phyloP scores from a whole-genome alignment of 805 yeast genomes.

The Hyphopichia homilentoma region DNA sequence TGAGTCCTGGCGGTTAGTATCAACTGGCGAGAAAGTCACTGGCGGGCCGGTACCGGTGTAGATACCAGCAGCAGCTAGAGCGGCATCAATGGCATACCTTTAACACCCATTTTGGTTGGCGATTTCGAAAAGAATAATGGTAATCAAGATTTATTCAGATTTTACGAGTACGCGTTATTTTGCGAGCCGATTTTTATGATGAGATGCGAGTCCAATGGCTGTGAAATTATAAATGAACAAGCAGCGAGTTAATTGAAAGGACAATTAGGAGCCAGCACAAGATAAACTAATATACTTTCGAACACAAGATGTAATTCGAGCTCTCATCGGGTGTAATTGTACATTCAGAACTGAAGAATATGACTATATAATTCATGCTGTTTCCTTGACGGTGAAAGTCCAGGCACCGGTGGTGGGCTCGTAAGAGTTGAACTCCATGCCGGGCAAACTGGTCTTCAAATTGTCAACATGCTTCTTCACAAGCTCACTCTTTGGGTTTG shows the following conservation, averaged over 20 bases:
- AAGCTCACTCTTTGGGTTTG: constrained; percentile 71
- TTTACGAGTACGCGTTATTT: background rate
- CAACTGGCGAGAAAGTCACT: too few species aligned
- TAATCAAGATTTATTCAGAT: background rate
- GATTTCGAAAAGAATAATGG: background rate
- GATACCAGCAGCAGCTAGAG: background rate
- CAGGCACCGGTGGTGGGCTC: constrained; percentile 74
- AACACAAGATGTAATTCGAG: too few species aligned
- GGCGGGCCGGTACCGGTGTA: background rate
- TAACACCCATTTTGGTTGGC: constrained; percentile 21
- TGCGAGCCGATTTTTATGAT: too few species aligned
- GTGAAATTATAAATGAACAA: too few species aligned
- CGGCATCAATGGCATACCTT: constrained; percentile 25
- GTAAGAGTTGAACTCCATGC: constrained; percentile 66
- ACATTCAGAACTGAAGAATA: too few species aligned
- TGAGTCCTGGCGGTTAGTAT: constrained; percentile 55
- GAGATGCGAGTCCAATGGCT: too few species aligned
- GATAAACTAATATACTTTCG: too few species aligned
- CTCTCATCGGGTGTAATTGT: too few species aligned
- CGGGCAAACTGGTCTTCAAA: constrained; percentile 51
- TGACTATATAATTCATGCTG: too few species aligned
- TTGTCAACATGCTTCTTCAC: constrained; percentile 66
- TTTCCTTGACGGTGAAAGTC: constrained; percentile 50
- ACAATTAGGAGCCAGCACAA: too few species aligned
- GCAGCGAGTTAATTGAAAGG: too few species aligned